A percentile compares a stretch with the other conserved stretches of the same genome.
Evolutionary conservation across 2,329 filamentous ascomycete genomes (phyloP).

Genomic region (Penicillium sp.): DNA sequence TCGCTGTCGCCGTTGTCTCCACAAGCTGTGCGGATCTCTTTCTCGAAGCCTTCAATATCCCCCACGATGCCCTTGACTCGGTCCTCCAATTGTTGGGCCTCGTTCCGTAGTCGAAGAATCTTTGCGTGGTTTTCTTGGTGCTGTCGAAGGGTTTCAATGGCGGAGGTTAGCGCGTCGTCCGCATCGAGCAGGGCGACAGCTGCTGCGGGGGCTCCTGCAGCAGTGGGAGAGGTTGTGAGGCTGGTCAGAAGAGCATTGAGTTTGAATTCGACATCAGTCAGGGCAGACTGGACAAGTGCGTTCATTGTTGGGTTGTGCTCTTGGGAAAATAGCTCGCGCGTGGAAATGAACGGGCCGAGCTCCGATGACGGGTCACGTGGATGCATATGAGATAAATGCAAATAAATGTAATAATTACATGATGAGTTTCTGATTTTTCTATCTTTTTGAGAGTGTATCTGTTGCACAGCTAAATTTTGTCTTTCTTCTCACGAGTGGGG

Average conservation of each 20-base stretch:
- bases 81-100: conserved; percentile 43
- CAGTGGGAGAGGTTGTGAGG: conserved; percentile 47
- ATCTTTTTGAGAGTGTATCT: not conserved
- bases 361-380: conserved; percentile 10
- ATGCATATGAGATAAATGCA: not conserved
- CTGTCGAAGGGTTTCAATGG: conserved; percentile 43
- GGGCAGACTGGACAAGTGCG: conserved; percentile 37
- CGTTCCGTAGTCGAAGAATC: conserved; percentile 42
- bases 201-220: conserved; percentile 43
- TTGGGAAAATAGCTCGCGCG: not conserved
- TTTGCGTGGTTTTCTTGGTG: conserved; percentile 48
- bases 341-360: not conserved
- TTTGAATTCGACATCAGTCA: conserved; percentile 44
- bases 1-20: conserved; percentile 35
- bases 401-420: not conserved
- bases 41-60: conserved; percentile 41
- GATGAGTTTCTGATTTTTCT: not conserved
- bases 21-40: conserved; percentile 40
- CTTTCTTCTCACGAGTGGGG: not conserved
- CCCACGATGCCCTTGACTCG: conserved; percentile 45
- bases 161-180: conserved; percentile 44
- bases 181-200: conserved; percentile 43
- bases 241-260: conserved; percentile 44
- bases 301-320: conserved; percentile 38
- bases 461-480: not conserved